phyloP scores from a whole-genome alignment of 345 rosid species.

The Atalantia buxifolia region DNA sequence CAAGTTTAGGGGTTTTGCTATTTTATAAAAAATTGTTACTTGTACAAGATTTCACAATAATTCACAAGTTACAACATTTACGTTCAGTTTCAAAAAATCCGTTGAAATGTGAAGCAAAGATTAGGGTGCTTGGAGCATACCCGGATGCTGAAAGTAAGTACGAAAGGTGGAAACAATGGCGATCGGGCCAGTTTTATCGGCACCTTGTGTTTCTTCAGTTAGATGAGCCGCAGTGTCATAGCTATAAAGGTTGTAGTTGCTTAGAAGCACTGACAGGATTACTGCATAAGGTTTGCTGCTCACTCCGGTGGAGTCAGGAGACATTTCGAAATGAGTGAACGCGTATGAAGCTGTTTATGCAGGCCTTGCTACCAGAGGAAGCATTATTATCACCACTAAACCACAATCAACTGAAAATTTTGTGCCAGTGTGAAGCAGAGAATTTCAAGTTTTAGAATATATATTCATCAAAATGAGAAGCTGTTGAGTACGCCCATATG shows the following conservation, averaged over 20 bases:
- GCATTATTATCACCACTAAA: constrained; percentile 36
- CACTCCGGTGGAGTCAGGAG: constrained; percentile 44
- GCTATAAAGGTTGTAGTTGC: constrained; percentile 53
- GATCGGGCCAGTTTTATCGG: constrained; percentile 57
- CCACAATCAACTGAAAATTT: constrained; percentile 10
- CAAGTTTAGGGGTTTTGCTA: too few species aligned
- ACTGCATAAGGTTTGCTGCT: constrained; percentile 53
- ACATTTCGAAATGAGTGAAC: constrained; percentile 43
- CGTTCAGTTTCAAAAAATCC: too few species aligned
- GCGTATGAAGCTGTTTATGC: constrained; percentile 50
- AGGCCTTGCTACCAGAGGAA: constrained; percentile 48
- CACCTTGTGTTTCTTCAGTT: constrained; percentile 65
- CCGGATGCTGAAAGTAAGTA: constrained; percentile 60
- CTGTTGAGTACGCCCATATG: constrained; percentile 71
- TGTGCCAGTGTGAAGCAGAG: neutral
- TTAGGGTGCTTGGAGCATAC: constrained; percentile 2
- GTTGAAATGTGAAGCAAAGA: neutral
- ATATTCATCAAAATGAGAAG: constrained; percentile 1
- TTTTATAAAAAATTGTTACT: too few species aligned
- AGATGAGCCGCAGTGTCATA: constrained; percentile 65
- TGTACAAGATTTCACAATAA: too few species aligned
- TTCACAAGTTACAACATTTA: too few species aligned
- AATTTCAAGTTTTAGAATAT: neutral
- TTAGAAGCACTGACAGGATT: constrained; percentile 51
- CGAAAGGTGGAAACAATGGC: constrained; percentile 54